phyloP scores from a whole-genome alignment of 257 asterid genomes.

The Nicotiana attenuata region DNA sequence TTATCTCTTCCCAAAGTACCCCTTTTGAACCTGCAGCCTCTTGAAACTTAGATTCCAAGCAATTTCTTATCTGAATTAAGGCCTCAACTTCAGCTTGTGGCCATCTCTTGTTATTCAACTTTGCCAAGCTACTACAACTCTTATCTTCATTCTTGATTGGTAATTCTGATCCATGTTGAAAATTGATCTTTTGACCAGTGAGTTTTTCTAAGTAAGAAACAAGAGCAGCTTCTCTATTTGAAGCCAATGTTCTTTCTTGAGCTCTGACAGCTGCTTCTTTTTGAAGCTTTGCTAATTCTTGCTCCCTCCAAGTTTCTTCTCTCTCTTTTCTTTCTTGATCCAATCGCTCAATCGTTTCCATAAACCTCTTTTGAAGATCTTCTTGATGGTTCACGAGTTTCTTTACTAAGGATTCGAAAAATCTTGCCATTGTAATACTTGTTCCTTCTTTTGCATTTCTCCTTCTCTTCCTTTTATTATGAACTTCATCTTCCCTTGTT shows the following conservation, averaged over 20 bases:
- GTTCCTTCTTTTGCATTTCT: slow-evolving; percentile 14
- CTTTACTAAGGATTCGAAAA: slow-evolving; percentile 37
- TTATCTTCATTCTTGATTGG: no score
- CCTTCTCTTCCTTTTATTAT: slow-evolving; percentile 21
- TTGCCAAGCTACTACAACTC: neutral
- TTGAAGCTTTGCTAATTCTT: slow-evolving; percentile 34
- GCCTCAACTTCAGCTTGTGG: slow-evolving; percentile 36
- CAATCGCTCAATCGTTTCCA: slow-evolving; percentile 44
- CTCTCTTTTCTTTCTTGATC: slow-evolving; percentile 44
- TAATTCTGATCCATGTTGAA: slow-evolving; percentile 9
- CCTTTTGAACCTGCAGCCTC: slow-evolving; percentile 9
- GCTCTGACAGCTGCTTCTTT: slow-evolving; percentile 35
- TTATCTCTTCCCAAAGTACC: slow-evolving; percentile 21
- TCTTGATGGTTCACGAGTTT: slow-evolving; percentile 56
- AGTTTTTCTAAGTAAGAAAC: slow-evolving; percentile 53
- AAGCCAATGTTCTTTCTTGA: slow-evolving; percentile 36
- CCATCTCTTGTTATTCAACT: slow-evolving; percentile 17
- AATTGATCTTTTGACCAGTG: slow-evolving; percentile 38
- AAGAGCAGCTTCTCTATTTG: slow-evolving; percentile 41
- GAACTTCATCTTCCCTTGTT: neutral
- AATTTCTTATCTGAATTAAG: slow-evolving; percentile 32
- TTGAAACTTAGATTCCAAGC: slow-evolving; percentile 19
- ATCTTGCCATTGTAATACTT: slow-evolving; percentile 25
- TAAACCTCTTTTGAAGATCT: slow-evolving; percentile 34
- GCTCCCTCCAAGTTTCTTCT: slow-evolving; percentile 56